phyloP scores from a whole-genome alignment of 2,329 filamentous ascomycete species.

The Reticulascus tulasneorum region DNA sequence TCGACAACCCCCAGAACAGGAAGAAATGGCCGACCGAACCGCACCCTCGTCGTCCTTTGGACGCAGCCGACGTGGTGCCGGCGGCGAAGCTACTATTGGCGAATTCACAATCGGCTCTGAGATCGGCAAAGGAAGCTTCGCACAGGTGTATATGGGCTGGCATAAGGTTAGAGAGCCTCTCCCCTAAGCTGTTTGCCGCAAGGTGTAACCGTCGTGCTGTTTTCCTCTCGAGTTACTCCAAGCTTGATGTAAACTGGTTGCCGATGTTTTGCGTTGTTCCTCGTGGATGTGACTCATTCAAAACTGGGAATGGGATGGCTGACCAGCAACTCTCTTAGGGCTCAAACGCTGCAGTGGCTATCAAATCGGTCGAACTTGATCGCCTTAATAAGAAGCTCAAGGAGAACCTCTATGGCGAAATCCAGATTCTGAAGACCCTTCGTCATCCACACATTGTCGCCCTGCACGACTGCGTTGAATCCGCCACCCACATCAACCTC shows the following conservation, averaged over 20 bases:
- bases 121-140: conserved; percentile 97
- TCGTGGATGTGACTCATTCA: not conserved
- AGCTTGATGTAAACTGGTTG: not conserved
- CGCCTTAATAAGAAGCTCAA: conserved; percentile 95
- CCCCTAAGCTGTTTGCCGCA: conserved; percentile 15
- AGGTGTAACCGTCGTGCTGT: not conserved
- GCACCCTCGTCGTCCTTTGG: conserved; percentile 29
- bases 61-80: conserved; percentile 28
- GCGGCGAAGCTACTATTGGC: conserved; percentile 45
- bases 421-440: conserved; percentile 88
- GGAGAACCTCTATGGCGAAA: conserved; percentile 93
- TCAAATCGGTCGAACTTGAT: conserved; percentile 90
- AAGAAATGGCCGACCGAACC: conserved; percentile 35
- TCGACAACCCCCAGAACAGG: conserved; percentile 26
- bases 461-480: conserved; percentile 90
- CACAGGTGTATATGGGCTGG: conserved; percentile 84
- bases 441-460: conserved; percentile 96
- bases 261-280: not conserved
- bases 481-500: conserved; percentile 83
- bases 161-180: conserved; percentile 63
- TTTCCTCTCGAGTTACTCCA: not conserved
- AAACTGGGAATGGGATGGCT: not conserved
- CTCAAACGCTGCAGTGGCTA: conserved; percentile 78
- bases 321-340: conserved; percentile 56
- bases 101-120: conserved; percentile 80